These are phyloP conservation scores for Amanita exitialis DNA, from an alignment of 768 basidiomycete species.

Conservation along the genomic window DNA sequence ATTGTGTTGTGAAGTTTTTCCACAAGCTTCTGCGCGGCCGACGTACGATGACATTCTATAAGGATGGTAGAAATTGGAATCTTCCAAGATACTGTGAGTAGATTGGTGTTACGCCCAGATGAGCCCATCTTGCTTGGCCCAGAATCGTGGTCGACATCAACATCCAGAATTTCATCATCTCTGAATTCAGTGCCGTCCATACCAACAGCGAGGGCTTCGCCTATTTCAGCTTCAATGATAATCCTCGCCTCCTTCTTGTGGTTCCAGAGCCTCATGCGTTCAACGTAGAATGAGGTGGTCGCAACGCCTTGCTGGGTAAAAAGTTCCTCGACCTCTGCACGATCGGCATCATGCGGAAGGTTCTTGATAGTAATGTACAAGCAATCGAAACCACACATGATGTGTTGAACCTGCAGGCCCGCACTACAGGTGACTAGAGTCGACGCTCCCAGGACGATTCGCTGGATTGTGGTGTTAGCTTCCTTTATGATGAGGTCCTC, in stretches of 20 bases:
- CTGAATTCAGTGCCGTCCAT: conserved; percentile 40
- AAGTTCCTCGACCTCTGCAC: conserved; percentile 29
- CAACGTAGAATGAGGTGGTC: conserved; percentile 21
- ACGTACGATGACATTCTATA: conserved; percentile 23
- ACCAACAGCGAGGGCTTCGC: conserved; percentile 27
- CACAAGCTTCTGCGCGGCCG: conserved; percentile 23
- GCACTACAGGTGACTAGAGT: conserved; percentile 41
- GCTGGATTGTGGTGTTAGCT: conserved; percentile 29
- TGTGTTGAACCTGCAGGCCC: conserved; percentile 33
- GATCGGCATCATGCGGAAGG: conserved; percentile 31
- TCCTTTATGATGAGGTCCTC: conserved; percentile 19
- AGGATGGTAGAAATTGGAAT: conserved; percentile 30
- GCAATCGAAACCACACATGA: conserved; percentile 44
- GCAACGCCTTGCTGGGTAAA: conserved; percentile 34
- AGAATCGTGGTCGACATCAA: conserved; percentile 31
- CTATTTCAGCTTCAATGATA: conserved; percentile 31
- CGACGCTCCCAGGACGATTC: conserved; percentile 28
- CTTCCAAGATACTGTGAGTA: conserved; percentile 42
- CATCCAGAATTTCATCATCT: conserved; percentile 23
- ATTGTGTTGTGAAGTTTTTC: conserved; percentile 23
- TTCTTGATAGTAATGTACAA: conserved; percentile 36
- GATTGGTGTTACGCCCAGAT: conserved; percentile 20
- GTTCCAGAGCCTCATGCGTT: conserved; percentile 17
- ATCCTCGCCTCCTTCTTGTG: conserved; percentile 29
- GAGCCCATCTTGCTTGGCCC: conserved; percentile 32